These are phyloP conservation scores for Dactylellina cionopaga DNA, from an alignment of 2,329 filamentous ascomycete species.

Conservation along the genomic window DNA sequence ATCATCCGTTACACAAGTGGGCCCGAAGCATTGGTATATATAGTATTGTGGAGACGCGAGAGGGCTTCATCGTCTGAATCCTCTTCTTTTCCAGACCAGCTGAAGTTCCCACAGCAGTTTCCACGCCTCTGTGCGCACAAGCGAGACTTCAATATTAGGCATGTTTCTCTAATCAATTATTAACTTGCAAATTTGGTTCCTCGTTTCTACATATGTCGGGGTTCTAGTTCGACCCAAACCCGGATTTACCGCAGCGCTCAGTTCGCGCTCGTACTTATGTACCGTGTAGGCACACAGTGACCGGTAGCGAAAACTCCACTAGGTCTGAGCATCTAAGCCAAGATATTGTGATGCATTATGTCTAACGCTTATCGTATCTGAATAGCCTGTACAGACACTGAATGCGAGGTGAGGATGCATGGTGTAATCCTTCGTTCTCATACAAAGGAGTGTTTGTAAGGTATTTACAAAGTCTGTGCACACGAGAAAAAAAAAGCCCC, in stretches of 20 bases:
- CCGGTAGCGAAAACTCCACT: constrained; percentile 1
- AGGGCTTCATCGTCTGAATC: neutral
- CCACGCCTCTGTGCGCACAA: constrained; percentile 3
- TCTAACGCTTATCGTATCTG: neutral
- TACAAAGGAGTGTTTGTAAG: neutral
- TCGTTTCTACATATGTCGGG: neutral
- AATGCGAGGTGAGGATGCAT: no score
- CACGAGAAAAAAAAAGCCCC: no score
- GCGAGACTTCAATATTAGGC: neutral
- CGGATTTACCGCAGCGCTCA: constrained; percentile 1
- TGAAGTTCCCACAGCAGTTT: neutral
- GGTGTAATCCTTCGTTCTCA: no score
- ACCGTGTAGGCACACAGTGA: neutral
- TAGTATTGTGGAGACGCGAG: neutral
- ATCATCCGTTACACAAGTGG: neutral
- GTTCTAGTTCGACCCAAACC: neutral
- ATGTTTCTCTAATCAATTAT: neutral
- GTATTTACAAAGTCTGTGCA: neutral
- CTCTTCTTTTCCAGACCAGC: neutral
- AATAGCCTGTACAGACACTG: no score
- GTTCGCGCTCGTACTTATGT: neutral
- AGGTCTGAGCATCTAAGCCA: constrained; percentile 1
- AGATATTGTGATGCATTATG: neutral
- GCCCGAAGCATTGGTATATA: neutral
- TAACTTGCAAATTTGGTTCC: neutral